A percentile compares a stretch with the other conserved stretches of the same genome.
Evolutionary conservation across 352 stramenopile genomes (phyloP).

Genomic region (Pythium sp.): DNA sequence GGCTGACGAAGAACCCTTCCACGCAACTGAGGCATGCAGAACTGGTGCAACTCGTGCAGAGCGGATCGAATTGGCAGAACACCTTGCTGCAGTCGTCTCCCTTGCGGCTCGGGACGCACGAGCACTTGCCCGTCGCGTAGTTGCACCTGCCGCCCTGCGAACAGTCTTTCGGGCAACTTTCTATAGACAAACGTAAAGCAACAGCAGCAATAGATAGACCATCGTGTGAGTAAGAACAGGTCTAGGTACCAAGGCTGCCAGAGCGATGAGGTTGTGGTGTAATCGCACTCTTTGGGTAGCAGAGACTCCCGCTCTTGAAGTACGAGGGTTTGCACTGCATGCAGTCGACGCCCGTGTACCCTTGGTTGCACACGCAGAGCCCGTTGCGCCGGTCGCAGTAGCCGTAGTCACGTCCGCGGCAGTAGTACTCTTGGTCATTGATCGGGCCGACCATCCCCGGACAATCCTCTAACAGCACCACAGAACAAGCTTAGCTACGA

Average conservation of each 20-base stretch:
- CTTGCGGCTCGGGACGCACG: slow-evolving; percentile 62
- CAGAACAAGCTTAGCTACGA: not conserved
- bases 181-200: slow-evolving; percentile 21
- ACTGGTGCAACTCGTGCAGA: slow-evolving; percentile 86
- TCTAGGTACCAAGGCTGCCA: too few relatives aligned
- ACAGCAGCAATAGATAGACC: not conserved
- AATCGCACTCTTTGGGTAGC: slow-evolving; percentile 76
- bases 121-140: slow-evolving; percentile 86
- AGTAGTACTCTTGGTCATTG: slow-evolving; percentile 91
- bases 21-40: slow-evolving; percentile 80
- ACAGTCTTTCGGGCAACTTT: slow-evolving; percentile 88
- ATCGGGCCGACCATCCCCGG: slow-evolving; percentile 87
- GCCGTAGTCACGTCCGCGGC: slow-evolving; percentile 84
- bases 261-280: too few relatives aligned
- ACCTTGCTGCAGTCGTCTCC: slow-evolving; percentile 81
- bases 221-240: too few relatives aligned
- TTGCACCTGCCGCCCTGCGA: slow-evolving; percentile 85
- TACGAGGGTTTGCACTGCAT: slow-evolving; percentile 85
- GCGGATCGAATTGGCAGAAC: slow-evolving; percentile 72
- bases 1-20: slow-evolving; percentile 84
- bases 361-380: slow-evolving; percentile 92
- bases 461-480: slow-evolving; percentile 46
- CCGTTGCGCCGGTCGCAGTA: slow-evolving; percentile 93
- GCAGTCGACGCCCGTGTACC: slow-evolving; percentile 92
- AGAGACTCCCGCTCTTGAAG: slow-evolving; percentile 81